Evolutionary conservation across 1,284 basidiomycete genomes (phyloP), one percentile per base, ranked within the genome.

Genomic region (Ceratobasidium sp.): DNA sequence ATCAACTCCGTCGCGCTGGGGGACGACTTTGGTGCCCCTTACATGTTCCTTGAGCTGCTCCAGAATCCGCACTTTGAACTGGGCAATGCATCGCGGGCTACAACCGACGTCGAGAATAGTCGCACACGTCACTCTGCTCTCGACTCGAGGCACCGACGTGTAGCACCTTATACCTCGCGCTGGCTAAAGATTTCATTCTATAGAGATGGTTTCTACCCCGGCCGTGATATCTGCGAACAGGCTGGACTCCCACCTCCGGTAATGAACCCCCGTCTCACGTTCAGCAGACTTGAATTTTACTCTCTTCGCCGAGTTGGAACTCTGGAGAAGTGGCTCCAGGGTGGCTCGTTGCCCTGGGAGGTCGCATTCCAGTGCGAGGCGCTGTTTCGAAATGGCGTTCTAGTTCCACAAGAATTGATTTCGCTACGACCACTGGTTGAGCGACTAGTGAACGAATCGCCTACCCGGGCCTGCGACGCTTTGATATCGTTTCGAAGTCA

Each of bases 301-400:
- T 65, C 62, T 9, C 69, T 66, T 2, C 53, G 41, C 11, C 56
- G 74, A 4, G 34, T 71, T 13, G 6, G 39, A 6, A n/a, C 39
- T 6, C 41, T 76, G 16, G 29, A 37, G 11, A 54, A 31, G 27
- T 72, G 68, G 68, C 6, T 72, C 2, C 54, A 72, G n/a, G 22
- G 56, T 19, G 43, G 29, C 13, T 59, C 61, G 3, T 43, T 76
- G 22, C 71, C 69, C 1, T 77, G 71, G 72, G 56, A 56, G 1
- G 61, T 77, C 16, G 73, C 51, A 13, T 77, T 74, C 49, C 76
- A 77, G 65, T 76, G 71, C 29, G 75, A 77, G 29, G 64, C 75
- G 2, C 51, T 77, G 9, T 68, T 74, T 34, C 63, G 63, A 6
- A 76, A 76, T 24, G 73, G 75, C 34, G 34, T 62, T 22, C 49